phyloP scores from a whole-genome alignment of 495 filamentous ascomycete genomes.

The Alectoria sarmentosa region DNA sequence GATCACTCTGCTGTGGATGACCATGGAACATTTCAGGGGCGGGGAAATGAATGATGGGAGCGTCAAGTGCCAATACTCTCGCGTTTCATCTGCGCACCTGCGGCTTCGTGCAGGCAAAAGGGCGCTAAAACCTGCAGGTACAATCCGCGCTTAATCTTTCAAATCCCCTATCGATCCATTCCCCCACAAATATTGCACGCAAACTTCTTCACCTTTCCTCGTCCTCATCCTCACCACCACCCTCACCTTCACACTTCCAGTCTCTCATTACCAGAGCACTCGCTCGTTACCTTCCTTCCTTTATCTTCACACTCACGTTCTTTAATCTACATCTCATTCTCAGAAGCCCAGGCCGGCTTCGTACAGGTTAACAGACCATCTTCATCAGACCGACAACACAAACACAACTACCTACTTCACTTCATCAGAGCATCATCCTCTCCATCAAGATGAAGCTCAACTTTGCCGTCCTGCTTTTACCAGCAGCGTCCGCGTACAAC shows the following conservation, averaged over 20 bases:
- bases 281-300: conserved; percentile 3
- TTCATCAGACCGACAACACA: not conserved
- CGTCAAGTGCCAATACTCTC: not conserved
- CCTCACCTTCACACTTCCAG: not conserved
- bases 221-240: not conserved
- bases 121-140: conserved; percentile 8
- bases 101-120: not conserved
- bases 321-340: not conserved
- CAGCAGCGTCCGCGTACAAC: not conserved
- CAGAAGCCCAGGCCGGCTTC: conserved; percentile 2
- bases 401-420: not conserved
- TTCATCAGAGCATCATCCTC: not conserved
- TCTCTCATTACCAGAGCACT: conserved; percentile 2
- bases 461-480: conserved; percentile 9
- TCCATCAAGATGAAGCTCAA: conserved; percentile 12
- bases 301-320: not conserved
- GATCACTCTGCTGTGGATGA: not conserved
- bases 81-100: not conserved
- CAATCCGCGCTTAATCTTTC: not conserved
- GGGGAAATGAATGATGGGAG: not conserved
- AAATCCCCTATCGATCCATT: not conserved
- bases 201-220: not conserved
- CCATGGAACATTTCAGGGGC: not conserved
- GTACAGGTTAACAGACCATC: not conserved
- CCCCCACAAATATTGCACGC: not conserved